Conservation (phyloP, 495 filamentous ascomycete genomes). For the Thozetella sp. region DNA sequence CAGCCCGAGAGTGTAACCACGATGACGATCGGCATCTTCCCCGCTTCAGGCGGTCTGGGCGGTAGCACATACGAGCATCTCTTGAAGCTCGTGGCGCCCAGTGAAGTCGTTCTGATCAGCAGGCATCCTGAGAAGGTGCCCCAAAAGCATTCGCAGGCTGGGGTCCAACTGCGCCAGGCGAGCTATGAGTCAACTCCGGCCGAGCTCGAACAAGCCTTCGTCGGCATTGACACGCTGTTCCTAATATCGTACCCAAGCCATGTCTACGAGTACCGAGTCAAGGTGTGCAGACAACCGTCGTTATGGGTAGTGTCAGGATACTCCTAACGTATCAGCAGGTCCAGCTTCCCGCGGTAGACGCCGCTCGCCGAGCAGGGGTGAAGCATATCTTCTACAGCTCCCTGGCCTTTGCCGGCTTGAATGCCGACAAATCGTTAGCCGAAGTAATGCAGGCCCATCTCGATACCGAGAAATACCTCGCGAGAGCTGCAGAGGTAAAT, state of each 20-base stretch:
- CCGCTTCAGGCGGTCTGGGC: slow-evolving; percentile 50
- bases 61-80: slow-evolving; percentile 48
- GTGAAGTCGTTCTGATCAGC: slow-evolving; percentile 44
- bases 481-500: slow-evolving; percentile 21
- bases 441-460: slow-evolving; percentile 72
- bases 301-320: background rate
- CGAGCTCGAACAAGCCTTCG: slow-evolving; percentile 35
- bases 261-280: slow-evolving; percentile 21
- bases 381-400: slow-evolving; percentile 69
- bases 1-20: background rate
- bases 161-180: slow-evolving; percentile 37
- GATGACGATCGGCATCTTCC: slow-evolving; percentile 43
- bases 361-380: slow-evolving; percentile 58
- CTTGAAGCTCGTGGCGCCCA: slow-evolving; percentile 32
- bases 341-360: slow-evolving; percentile 51
- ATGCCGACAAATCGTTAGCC: slow-evolving; percentile 24
- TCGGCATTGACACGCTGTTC: slow-evolving; percentile 45
- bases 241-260: slow-evolving; percentile 49
- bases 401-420: slow-evolving; percentile 54
- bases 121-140: slow-evolving; percentile 42
- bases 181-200: slow-evolving; percentile 36
- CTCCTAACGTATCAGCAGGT: slow-evolving; percentile 5
- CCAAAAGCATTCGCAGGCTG: slow-evolving; percentile 13
- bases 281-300: slow-evolving; percentile 5
- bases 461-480: slow-evolving; percentile 60